Evolutionary conservation across 208 protist genomes (phyloP).

Genomic region (Leishmania martiniquensis): DNA sequence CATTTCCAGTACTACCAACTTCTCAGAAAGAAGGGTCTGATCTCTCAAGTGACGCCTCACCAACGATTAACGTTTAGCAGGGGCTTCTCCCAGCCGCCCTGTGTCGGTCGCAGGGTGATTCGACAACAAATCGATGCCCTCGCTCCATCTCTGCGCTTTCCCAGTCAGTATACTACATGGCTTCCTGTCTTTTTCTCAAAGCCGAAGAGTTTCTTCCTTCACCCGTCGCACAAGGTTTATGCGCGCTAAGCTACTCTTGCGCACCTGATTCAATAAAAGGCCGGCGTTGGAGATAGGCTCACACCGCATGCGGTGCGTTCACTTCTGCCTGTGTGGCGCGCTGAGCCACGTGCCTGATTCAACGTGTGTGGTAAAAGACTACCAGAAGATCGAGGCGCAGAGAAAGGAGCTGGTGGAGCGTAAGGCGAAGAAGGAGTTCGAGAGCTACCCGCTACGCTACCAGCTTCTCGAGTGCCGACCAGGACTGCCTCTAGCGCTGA

Average conservation of each 20-base stretch:
- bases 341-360: conserved; percentile 50
- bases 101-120: not conserved
- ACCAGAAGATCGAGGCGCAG: conserved; percentile 60
- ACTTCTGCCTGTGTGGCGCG: conserved; percentile 43
- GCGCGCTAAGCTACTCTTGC: not conserved
- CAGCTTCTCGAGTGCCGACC: conserved; percentile 78
- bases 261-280: not conserved
- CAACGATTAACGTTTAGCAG: not conserved
- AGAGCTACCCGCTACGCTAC: conserved; percentile 74
- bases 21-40: not conserved
- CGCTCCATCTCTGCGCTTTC: not conserved
- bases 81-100: not conserved
- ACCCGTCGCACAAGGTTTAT: not conserved
- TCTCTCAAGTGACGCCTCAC: not conserved
- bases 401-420: conserved; percentile 44
- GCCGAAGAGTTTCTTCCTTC: not conserved
- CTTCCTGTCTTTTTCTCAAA: no score
- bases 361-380: conserved; percentile 64
- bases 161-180: not conserved
- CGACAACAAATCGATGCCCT: not conserved
- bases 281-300: not conserved
- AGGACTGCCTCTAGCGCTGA: conserved; percentile 70
- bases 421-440: conserved; percentile 62
- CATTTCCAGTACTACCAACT: not conserved
- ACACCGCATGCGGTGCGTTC: conserved; percentile 42